Percentiles rank a stretch among this genome's conserved stretches.
Conservation (phyloP, 306 rosid species). For the Mimosa pudica region DNA sequence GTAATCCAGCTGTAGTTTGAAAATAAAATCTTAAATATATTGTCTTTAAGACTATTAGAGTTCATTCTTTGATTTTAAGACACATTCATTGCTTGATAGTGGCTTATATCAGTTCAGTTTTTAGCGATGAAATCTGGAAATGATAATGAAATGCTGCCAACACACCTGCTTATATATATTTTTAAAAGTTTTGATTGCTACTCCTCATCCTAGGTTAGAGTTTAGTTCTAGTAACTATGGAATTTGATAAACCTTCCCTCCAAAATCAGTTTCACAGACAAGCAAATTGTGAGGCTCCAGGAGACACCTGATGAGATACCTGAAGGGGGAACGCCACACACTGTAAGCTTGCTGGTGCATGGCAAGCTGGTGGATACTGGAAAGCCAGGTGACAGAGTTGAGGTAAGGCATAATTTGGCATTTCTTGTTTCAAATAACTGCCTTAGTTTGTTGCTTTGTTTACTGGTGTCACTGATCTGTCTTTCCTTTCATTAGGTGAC, state of each 20-base stretch:
- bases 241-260: slow-evolving; percentile 24
- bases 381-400: slow-evolving; percentile 97
- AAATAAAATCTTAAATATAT: too few species aligned
- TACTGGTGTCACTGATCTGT: slow-evolving; percentile 21
- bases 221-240: slow-evolving; percentile 20
- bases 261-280: slow-evolving; percentile 76
- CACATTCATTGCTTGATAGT: too few species aligned
- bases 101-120: too few species aligned
- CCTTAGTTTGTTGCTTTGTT: slow-evolving; percentile 14
- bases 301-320: slow-evolving; percentile 99
- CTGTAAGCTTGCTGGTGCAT: slow-evolving; percentile 93
- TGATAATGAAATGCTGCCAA: too few species aligned
- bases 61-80: too few species aligned
- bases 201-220: background rate
- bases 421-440: slow-evolving; percentile 21
- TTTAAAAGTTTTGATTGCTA: background rate
- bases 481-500: slow-evolving; percentile 65
- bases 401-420: slow-evolving; percentile 54
- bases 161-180: too few species aligned
- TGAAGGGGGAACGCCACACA: slow-evolving; percentile 98
- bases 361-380: slow-evolving; percentile 93
- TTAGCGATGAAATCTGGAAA: too few species aligned
- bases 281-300: slow-evolving; percentile 96
- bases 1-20: too few species aligned
- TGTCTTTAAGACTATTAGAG: too few species aligned